Conservation (phyloP, 495 filamentous ascomycete genomes). For the Elasticomyces elasticus region DNA sequence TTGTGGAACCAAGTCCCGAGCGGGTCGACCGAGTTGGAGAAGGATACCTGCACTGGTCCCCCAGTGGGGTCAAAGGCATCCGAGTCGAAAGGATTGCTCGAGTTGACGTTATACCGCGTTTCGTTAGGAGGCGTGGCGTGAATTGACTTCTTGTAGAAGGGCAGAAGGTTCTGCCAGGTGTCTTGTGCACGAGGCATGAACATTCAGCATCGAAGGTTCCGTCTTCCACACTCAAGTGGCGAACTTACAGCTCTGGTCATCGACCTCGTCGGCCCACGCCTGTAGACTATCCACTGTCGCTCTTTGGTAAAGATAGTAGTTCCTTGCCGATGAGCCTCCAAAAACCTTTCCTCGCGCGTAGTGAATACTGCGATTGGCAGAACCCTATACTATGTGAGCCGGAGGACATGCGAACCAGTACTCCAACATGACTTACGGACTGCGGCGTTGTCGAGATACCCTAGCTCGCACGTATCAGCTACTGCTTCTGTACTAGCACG, state of each 20-base stretch:
- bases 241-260: conserved; percentile 39
- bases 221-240: neutral
- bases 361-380: neutral
- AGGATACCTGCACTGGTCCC: conserved; percentile 44
- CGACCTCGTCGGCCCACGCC: conserved; percentile 47
- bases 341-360: conserved; percentile 24
- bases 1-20: neutral
- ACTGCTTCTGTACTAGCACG: neutral
- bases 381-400: neutral
- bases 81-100: conserved; percentile 37
- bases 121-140: conserved; percentile 44
- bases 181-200: conserved; percentile 10
- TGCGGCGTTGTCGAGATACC: neutral
- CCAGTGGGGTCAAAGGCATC: conserved; percentile 27
- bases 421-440: neutral
- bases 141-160: conserved; percentile 44
- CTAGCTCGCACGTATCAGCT: neutral
- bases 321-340: conserved; percentile 23
- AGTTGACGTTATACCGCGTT: conserved; percentile 31
- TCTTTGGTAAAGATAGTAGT: conserved; percentile 28
- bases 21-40: conserved; percentile 36
- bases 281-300: conserved; percentile 37
- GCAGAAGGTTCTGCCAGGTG: conserved; percentile 42
- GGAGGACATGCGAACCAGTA: neutral
- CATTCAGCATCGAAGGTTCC: neutral